Evolutionary conservation across 2,329 filamentous ascomycete species (phyloP).

Genomic region (Curvularia hawaiiensis): DNA sequence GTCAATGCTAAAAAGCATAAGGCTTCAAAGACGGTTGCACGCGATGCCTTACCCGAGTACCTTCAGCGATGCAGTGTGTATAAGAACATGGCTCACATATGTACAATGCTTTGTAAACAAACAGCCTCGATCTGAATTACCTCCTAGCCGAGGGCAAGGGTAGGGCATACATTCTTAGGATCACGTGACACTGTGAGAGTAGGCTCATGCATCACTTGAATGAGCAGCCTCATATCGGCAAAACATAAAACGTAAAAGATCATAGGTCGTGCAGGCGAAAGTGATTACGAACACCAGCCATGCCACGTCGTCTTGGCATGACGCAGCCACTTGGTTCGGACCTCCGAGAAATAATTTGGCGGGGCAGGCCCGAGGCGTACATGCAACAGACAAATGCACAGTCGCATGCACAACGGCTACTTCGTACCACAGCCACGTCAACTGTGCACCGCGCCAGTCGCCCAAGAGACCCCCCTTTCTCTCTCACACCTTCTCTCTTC

Average conservation of each 20-base stretch:
- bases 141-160: not conserved
- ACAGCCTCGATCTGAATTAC: not conserved
- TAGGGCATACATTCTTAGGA: not conserved
- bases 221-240: not conserved
- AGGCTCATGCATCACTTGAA: not conserved
- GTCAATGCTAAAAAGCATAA: too few relatives aligned
- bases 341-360: conserved; percentile 13
- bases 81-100: not conserved
- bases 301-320: conserved; percentile 9
- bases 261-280: not conserved
- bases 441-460: not conserved
- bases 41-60: too few relatives aligned
- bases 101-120: not conserved
- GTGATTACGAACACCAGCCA: not conserved
- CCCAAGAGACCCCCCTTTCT: not conserved
- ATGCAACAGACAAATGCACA: not conserved
- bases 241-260: not conserved
- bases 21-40: too few relatives aligned
- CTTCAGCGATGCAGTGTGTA: not conserved
- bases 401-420: conserved; percentile 1
- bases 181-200: not conserved
- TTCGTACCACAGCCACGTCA: conserved; percentile 8
- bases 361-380: conserved; percentile 1
- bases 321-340: conserved; percentile 13
- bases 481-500: conserved; percentile 14